A percentile compares a stretch with the other conserved stretches of the same genome.
Evolutionary conservation across 2,329 filamentous ascomycete genomes (phyloP).

Genomic region (Colletotrichum lupini): DNA sequence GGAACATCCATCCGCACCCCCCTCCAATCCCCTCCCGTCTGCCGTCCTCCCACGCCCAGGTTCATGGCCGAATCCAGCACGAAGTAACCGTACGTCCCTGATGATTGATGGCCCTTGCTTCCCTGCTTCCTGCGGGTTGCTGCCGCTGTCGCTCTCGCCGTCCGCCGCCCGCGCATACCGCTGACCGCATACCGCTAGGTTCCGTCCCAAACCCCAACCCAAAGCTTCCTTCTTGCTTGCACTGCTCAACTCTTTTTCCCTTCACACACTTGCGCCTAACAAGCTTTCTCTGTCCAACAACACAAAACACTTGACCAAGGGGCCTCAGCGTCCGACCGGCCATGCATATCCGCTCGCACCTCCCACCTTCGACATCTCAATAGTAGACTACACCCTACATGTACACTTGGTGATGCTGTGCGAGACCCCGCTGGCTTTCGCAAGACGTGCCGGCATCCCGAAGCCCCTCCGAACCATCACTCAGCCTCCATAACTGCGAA

Average conservation of each 20-base stretch:
- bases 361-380: constrained; percentile 2
- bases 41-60: background rate
- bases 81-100: background rate
- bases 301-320: constrained; percentile 29
- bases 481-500: constrained; percentile 26
- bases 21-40: background rate
- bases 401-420: constrained; percentile 27
- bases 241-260: background rate
- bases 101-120: background rate
- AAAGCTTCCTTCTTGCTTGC: constrained; percentile 6
- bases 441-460: constrained; percentile 34
- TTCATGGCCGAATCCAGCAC: background rate
- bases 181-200: constrained; percentile 8
- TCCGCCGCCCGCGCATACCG: constrained; percentile 4
- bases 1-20: background rate
- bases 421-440: constrained; percentile 22
- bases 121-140: background rate
- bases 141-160: constrained; percentile 1
- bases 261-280: constrained; percentile 14
- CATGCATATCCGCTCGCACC: constrained; percentile 30
- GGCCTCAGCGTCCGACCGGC: constrained; percentile 29
- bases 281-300: constrained; percentile 26
- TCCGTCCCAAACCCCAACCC: constrained; percentile 25
- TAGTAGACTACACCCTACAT: background rate
- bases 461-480: constrained; percentile 30